Evolutionary conservation across 306 rosid species (phyloP).

Genomic region (Quercus glauca): DNA sequence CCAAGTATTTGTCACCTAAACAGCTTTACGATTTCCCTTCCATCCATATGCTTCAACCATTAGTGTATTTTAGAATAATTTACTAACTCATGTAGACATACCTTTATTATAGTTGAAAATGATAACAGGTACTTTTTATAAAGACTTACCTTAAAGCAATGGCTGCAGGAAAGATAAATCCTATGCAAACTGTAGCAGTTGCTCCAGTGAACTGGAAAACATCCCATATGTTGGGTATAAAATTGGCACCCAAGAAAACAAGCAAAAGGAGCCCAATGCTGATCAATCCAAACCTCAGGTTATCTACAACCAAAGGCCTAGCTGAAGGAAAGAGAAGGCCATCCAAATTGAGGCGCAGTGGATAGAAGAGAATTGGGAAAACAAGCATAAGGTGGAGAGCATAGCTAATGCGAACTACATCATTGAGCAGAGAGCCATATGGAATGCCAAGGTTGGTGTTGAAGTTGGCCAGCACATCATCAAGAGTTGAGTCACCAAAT

Average conservation of each 20-base stretch:
- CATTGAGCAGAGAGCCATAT: conserved; percentile 50
- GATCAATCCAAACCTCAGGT: conserved; percentile 35
- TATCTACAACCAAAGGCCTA: conserved; percentile 34
- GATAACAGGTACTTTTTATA: not conserved
- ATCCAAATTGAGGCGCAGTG: conserved; percentile 55
- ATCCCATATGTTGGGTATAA: conserved; percentile 66
- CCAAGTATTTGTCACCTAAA: not conserved
- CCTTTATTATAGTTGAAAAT: not conserved
- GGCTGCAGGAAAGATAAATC: conserved; percentile 68
- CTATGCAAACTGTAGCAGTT: conserved; percentile 70
- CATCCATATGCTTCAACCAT: not conserved
- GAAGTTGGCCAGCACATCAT: conserved; percentile 67
- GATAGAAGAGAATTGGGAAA: conserved; percentile 61
- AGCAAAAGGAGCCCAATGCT: conserved; percentile 46
- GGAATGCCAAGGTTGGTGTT: conserved; percentile 65
- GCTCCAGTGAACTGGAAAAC: conserved; percentile 75
- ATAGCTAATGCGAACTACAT: conserved; percentile 61
- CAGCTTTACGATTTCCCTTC: not conserved
- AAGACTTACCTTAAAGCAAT: conserved; percentile 56
- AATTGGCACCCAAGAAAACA: conserved; percentile 56
- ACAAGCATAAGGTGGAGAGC: conserved; percentile 73
- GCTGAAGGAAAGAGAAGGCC: conserved; percentile 54
- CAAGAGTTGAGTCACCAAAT: conserved; percentile 67
- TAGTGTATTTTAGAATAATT: not conserved
- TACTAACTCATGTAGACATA: not conserved